phyloP scores from a whole-genome alignment of 2,329 filamentous ascomycete species.

The Colletotrichum sp. region DNA sequence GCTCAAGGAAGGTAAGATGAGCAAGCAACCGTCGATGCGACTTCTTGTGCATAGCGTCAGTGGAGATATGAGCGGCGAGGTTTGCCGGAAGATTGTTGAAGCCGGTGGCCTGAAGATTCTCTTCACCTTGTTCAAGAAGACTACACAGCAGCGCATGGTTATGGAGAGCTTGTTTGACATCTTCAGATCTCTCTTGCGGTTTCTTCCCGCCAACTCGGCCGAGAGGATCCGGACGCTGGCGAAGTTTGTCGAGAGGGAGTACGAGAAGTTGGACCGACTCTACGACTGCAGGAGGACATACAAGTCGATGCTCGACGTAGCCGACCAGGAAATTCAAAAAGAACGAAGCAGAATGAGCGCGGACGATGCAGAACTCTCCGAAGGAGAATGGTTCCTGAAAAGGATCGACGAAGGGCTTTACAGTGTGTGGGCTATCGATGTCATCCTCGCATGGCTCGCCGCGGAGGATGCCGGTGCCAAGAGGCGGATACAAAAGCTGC shows the following conservation, averaged over 20 bases:
- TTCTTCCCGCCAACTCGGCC: slow-evolving; percentile 78
- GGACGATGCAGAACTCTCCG: slow-evolving; percentile 63
- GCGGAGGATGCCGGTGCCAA: slow-evolving; percentile 85
- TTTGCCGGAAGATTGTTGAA: slow-evolving; percentile 80
- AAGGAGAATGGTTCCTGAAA: slow-evolving; percentile 74
- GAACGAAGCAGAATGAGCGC: slow-evolving; percentile 40
- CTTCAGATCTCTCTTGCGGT: slow-evolving; percentile 80
- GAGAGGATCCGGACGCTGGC: slow-evolving; percentile 83
- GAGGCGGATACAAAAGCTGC: slow-evolving; percentile 63
- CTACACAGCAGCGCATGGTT: slow-evolving; percentile 29
- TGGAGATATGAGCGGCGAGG: slow-evolving; percentile 51
- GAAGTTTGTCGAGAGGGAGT: slow-evolving; percentile 95
- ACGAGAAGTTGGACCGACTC: slow-evolving; percentile 80
- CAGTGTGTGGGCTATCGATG: slow-evolving; percentile 81
- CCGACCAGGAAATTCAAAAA: slow-evolving; percentile 66
- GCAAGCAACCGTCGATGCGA: slow-evolving; percentile 77
- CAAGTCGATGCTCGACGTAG: slow-evolving; percentile 61
- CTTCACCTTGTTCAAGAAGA: slow-evolving; percentile 90
- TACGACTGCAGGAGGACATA: slow-evolving; percentile 76
- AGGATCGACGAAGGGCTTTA: slow-evolving; percentile 86
- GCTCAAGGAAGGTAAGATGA: slow-evolving; percentile 86
- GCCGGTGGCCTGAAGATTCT: slow-evolving; percentile 83
- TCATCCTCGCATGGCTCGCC: slow-evolving; percentile 86
- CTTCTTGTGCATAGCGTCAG: slow-evolving; percentile 83
- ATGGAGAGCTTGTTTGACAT: slow-evolving; percentile 79